Conservation (phyloP, 805 yeast species). For the Saccharomycopsis schoenii region DNA sequence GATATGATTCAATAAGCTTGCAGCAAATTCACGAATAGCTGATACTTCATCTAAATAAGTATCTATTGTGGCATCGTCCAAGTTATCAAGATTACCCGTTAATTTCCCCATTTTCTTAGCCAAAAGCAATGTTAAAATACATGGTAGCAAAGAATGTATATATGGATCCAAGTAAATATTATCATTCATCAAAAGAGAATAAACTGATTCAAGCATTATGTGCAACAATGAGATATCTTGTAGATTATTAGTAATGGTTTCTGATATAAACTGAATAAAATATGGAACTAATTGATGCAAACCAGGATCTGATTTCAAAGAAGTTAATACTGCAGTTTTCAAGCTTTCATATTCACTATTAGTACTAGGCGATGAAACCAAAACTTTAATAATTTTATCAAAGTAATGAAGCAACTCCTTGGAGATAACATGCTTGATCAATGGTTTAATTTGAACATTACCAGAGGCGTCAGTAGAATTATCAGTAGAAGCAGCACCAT, state of each 20-base stretch:
- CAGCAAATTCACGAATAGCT: constrained; percentile 81
- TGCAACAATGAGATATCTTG: constrained; percentile 59
- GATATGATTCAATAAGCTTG: constrained; percentile 71
- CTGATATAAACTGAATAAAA: constrained; percentile 91
- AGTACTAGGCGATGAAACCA: constrained; percentile 32
- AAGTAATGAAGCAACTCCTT: constrained; percentile 90
- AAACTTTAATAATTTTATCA: constrained; percentile 77
- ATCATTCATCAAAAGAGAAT: constrained; percentile 72
- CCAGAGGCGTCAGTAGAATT: not conserved
- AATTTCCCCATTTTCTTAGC: constrained; percentile 75
- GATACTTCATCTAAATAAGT: constrained; percentile 32
- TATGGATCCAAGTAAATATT: constrained; percentile 90
- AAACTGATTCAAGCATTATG: constrained; percentile 82
- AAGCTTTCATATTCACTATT: constrained; percentile 40
- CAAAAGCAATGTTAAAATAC: constrained; percentile 76
- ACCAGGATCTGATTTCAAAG: constrained; percentile 88
- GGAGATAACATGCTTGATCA: constrained; percentile 90
- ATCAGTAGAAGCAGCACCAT: constrained; percentile 12
- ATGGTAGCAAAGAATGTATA: constrained; percentile 95
- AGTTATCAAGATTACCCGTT: constrained; percentile 20
- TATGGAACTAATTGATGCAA: constrained; percentile 94
- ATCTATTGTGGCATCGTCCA: constrained; percentile 19
- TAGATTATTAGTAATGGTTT: constrained; percentile 82
- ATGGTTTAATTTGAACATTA: constrained; percentile 58
- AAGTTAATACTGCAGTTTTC: constrained; percentile 72